A percentile compares a stretch with the other conserved stretches of the same genome.
These are phyloP conservation scores for Pyrrhoderma lamaoense DNA, from an alignment of 1,284 basidiomycete genomes.

Conservation along the genomic window DNA sequence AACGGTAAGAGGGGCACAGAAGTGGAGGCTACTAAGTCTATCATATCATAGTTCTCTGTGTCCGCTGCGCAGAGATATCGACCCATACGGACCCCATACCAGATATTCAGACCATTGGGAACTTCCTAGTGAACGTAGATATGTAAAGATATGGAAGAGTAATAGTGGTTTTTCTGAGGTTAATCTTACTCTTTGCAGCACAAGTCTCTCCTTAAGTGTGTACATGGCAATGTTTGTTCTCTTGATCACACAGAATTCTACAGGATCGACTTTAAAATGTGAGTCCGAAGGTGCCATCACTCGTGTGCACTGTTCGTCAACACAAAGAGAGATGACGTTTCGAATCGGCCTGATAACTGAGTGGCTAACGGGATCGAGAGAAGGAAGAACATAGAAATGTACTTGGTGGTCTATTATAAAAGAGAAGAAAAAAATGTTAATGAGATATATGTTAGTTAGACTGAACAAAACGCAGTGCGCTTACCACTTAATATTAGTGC, in stretches of 20 bases:
- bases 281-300: conserved; percentile 42
- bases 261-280: conserved; percentile 40
- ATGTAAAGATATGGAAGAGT: not conserved
- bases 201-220: conserved; percentile 51
- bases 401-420: conserved; percentile 59
- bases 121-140: conserved; percentile 55
- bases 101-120: conserved; percentile 59
- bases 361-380: conserved; percentile 61
- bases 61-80: conserved; percentile 71
- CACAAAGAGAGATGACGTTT: conserved; percentile 69
- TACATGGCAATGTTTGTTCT: conserved; percentile 63
- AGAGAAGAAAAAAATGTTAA: too few relatives aligned
- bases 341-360: conserved; percentile 65
- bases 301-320: conserved; percentile 71
- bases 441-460: too few relatives aligned
- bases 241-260: conserved; percentile 77
- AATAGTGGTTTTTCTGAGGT: not conserved
- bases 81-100: conserved; percentile 58
- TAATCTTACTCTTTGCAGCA: conserved; percentile 49
- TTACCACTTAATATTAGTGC: conserved; percentile 67
- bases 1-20: conserved; percentile 71
- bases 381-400: conserved; percentile 73
- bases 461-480: conserved; percentile 15
- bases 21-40: conserved; percentile 65
- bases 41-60: conserved; percentile 62